Percentiles rank a stretch among this genome's conserved stretches.
Evolutionary conservation across 1,284 basidiomycete genomes (phyloP).

Genomic region (Macrocybe sp.): DNA sequence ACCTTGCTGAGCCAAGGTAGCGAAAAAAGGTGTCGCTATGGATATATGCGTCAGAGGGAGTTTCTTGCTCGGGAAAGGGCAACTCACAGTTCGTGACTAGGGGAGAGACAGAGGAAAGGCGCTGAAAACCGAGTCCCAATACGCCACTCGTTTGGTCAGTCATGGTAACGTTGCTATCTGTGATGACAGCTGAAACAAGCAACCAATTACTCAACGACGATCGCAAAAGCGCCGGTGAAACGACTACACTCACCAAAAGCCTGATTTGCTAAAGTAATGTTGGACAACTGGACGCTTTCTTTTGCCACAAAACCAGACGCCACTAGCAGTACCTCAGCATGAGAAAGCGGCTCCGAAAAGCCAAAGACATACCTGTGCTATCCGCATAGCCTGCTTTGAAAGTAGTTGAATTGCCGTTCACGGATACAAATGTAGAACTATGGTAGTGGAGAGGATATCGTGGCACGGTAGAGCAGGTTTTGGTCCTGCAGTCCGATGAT

Average conservation of each 20-base stretch:
- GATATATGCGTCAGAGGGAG: constrained; percentile 2
- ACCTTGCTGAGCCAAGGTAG: constrained; percentile 55
- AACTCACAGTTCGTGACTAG: constrained; percentile 43
- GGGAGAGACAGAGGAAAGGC: constrained; percentile 56
- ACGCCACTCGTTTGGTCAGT: constrained; percentile 63
- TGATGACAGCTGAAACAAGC: not conserved
- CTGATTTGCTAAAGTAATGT: constrained; percentile 55
- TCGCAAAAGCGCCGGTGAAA: constrained; percentile 4
- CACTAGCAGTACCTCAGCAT: constrained; percentile 29
- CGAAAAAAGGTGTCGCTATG: constrained; percentile 62
- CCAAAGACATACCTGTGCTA: constrained; percentile 47
- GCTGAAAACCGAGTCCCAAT: constrained; percentile 69
- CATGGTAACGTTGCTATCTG: constrained; percentile 47
- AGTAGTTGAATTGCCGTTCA: constrained; percentile 54
- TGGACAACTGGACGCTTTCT: constrained; percentile 55
- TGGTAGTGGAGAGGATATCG: constrained; percentile 61
- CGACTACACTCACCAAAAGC: constrained; percentile 49
- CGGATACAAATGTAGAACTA: constrained; percentile 56
- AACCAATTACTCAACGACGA: constrained; percentile 1
- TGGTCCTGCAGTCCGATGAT: constrained; percentile 56
- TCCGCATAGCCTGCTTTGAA: constrained; percentile 65
- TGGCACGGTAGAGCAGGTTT: constrained; percentile 50
- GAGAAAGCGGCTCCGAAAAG: constrained; percentile 2
- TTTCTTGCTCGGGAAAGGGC: not conserved
- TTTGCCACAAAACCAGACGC: constrained; percentile 65